These are phyloP conservation scores for Myxozyma nipponensis DNA, from an alignment of 805 yeast species.

Conservation along the genomic window DNA sequence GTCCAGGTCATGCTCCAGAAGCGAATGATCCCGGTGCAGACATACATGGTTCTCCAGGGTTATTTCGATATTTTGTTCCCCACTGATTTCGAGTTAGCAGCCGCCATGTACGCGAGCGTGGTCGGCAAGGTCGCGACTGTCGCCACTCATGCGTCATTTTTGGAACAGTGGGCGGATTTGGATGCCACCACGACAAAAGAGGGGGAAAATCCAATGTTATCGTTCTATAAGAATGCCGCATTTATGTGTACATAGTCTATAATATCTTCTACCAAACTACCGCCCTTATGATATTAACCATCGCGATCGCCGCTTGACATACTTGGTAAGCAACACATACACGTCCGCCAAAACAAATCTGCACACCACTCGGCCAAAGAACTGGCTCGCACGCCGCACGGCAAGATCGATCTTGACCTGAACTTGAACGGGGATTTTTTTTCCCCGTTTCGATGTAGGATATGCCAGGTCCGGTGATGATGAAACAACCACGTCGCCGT, in stretches of 20 bases:
- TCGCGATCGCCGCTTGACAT: constrained; percentile 4
- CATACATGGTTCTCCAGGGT: constrained; percentile 75
- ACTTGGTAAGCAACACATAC: not conserved
- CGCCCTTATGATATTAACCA: not conserved
- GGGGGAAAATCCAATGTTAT: constrained; percentile 83
- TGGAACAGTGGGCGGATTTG: constrained; percentile 66
- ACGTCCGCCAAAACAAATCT: constrained; percentile 12
- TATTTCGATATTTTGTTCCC: constrained; percentile 84
- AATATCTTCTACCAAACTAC: not conserved
- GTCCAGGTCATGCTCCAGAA: constrained; percentile 72
- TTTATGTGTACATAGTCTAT: constrained; percentile 25
- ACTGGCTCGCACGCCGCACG: constrained; percentile 4
- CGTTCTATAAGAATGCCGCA: constrained; percentile 56
- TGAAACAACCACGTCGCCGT: too few species aligned
- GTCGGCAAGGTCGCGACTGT: constrained; percentile 57
- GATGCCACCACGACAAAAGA: constrained; percentile 63
- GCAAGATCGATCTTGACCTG: constrained; percentile 1
- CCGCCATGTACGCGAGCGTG: constrained; percentile 59
- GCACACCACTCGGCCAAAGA: constrained; percentile 12
- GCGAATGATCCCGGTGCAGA: constrained; percentile 62
- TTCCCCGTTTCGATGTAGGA: too few species aligned
- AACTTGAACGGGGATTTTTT: not conserved
- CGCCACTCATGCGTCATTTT: constrained; percentile 59
- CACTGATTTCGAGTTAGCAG: constrained; percentile 63
- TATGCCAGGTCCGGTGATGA: too few species aligned